Evolutionary conservation across 2,329 filamentous ascomycete species (phyloP).

Genomic region (Pyrenophora teres): DNA sequence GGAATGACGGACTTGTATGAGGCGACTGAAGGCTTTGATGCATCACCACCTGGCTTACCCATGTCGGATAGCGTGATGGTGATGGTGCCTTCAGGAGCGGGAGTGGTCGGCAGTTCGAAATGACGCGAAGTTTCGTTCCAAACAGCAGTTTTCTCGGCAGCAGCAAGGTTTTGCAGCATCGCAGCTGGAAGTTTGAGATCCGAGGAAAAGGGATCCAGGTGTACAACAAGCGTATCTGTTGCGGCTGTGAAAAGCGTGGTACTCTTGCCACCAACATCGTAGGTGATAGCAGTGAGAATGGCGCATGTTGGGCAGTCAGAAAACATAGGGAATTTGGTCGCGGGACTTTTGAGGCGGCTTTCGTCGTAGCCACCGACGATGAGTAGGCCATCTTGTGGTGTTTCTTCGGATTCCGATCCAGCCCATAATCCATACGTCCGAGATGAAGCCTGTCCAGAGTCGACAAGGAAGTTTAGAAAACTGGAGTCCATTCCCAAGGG

Average conservation of each 20-base stretch:
- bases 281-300: slow-evolving; percentile 24
- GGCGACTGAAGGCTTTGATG: slow-evolving; percentile 21
- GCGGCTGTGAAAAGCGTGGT: slow-evolving; percentile 16
- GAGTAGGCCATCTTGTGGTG: slow-evolving; percentile 23
- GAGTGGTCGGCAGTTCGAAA: slow-evolving; percentile 20
- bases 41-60: slow-evolving; percentile 15
- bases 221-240: slow-evolving; percentile 18
- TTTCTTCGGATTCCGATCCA: slow-evolving; percentile 22
- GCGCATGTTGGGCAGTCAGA: slow-evolving; percentile 26
- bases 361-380: slow-evolving; percentile 23
- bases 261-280: slow-evolving; percentile 19
- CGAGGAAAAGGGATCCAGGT: slow-evolving; percentile 22
- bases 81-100: slow-evolving; percentile 20
- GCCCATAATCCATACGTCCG: slow-evolving; percentile 24
- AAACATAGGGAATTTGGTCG: slow-evolving; percentile 25
- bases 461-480: slow-evolving; percentile 21
- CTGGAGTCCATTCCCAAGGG: slow-evolving; percentile 21
- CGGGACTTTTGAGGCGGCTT: slow-evolving; percentile 17
- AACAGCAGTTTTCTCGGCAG: slow-evolving; percentile 18
- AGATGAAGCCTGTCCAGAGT: slow-evolving; percentile 24
- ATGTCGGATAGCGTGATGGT: slow-evolving; percentile 23
- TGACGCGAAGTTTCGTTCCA: slow-evolving; percentile 23
- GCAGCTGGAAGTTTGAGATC: slow-evolving; percentile 14
- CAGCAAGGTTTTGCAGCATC: slow-evolving; percentile 20
- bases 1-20: slow-evolving; percentile 25